A percentile compares a stretch with the other conserved stretches of the same genome.
These are phyloP conservation scores for Ustilago hordei DNA, from an alignment of 1,284 basidiomycete species.

Conservation along the genomic window DNA sequence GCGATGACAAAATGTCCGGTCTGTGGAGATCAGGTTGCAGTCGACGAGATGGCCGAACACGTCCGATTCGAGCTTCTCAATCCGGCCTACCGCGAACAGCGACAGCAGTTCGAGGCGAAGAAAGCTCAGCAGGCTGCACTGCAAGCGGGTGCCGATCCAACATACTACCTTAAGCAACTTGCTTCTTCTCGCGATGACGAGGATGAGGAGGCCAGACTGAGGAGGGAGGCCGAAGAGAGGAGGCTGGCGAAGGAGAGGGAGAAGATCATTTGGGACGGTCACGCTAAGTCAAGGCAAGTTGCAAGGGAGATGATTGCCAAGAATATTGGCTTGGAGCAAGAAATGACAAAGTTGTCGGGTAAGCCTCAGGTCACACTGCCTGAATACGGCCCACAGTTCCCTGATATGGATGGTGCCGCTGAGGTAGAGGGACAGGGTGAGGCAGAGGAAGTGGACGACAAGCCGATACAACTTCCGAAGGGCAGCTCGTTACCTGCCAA, in stretches of 20 bases:
- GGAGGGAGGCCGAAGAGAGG: constrained; percentile 60
- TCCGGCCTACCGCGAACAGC: constrained; percentile 75
- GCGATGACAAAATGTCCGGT: constrained; percentile 83
- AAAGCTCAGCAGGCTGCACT: constrained; percentile 65
- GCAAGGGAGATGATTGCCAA: constrained; percentile 54
- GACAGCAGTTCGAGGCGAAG: constrained; percentile 61
- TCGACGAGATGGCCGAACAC: constrained; percentile 95
- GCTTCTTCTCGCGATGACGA: constrained; percentile 61
- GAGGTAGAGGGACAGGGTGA: constrained; percentile 9
- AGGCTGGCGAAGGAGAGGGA: constrained; percentile 63
- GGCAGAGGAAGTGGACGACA: constrained; percentile 18
- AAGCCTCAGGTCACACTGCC: constrained; percentile 37
- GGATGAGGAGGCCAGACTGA: constrained; percentile 58
- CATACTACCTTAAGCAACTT: constrained; percentile 61
- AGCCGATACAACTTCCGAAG: constrained; percentile 27
- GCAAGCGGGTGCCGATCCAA: constrained; percentile 64
- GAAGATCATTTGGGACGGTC: constrained; percentile 68
- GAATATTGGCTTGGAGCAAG: constrained; percentile 51
- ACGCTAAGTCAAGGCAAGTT: constrained; percentile 50
- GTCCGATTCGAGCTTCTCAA: constrained; percentile 98
- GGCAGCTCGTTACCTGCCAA: constrained; percentile 31
- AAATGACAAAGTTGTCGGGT: constrained; percentile 45
- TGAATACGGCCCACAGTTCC: constrained; percentile 52
- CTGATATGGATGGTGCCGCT: constrained; percentile 14
- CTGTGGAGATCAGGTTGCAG: constrained; percentile 91